These are phyloP conservation scores for Phaeosphaeria sp. DNA, from an alignment of 2,329 filamentous ascomycete genomes.

Conservation along the genomic window DNA sequence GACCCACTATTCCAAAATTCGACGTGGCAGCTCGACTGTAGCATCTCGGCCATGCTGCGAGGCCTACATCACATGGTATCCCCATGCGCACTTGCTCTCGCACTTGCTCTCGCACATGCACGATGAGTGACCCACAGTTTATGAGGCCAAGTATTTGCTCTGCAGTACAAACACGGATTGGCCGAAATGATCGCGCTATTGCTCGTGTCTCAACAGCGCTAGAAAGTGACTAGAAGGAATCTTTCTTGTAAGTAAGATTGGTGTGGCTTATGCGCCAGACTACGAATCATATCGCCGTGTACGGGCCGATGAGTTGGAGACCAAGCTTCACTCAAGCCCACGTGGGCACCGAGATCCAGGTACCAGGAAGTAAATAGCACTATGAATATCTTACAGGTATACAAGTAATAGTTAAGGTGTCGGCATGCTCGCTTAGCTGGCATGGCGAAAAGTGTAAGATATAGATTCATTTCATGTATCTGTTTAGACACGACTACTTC, in stretches of 20 bases:
- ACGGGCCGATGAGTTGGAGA: background rate
- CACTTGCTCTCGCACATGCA: no score
- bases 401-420: background rate
- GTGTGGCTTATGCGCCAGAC: background rate
- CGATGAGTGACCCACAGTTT: no score
- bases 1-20: no score
- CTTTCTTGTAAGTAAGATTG: background rate
- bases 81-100: no score
- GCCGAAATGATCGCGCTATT: background rate
- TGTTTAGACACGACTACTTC: background rate
- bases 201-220: slow-evolving; percentile 1
- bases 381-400: background rate
- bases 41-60: no score
- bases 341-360: background rate
- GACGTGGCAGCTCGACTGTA: no score
- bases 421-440: background rate
- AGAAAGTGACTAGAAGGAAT: background rate
- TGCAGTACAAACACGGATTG: background rate
- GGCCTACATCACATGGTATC: no score
- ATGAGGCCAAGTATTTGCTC: background rate
- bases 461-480: background rate
- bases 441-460: background rate
- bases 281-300: background rate
- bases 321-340: background rate
- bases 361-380: background rate